Evolutionary conservation across 116 monocot genomes (phyloP), one percentile per base, ranked within the genome.

Genomic region (Trichopus zeylanicus): DNA sequence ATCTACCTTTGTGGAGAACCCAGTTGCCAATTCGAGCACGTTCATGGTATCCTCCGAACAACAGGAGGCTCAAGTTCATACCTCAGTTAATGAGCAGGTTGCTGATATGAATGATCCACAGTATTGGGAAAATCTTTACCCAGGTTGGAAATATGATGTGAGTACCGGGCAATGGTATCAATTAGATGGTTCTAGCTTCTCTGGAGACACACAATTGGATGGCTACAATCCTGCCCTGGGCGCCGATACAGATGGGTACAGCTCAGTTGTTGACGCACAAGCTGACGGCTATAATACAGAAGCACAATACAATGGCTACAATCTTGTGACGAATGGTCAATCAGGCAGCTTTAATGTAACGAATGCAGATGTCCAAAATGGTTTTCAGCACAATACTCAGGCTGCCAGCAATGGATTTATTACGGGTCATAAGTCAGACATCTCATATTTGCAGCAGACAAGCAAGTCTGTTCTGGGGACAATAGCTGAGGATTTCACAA

Each of bases 121-220:
- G 48, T 72, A 87, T 67, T 84, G 80, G 86, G 95, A 97, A 62
- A 79, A 73, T 59, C 74, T 81, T 26, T 97, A 97, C 53, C 95
- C 95, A 2, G 95, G 87, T 23, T 97, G 95, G 95, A 97, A 87
- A 62, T 97, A 76, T 48, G 84, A 90, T 67, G 63, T 58, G 7
- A 76, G 22, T 52, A 82, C 91, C n/a, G 84, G 87, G 4, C 83
- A 86, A 55, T 97, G 95, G 95, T 82, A 74, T 61, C 95, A 84
- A 68, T 56, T 82, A 11, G 89, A 81, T 48, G 58, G 61, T 67
- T 64, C 55, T 47, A 67, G 81, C 61, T 2, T 71, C 13, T 12
- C 56, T 30, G 23, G 33, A 24, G 70, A 69, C 42, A 26, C 58
- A 0, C 74, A 83, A 51, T 11, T 7, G 4, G 61, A 57, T 30